These are phyloP conservation scores for Alternaria sp. DNA, from an alignment of 2,329 filamentous ascomycete genomes.

Conservation along the genomic window DNA sequence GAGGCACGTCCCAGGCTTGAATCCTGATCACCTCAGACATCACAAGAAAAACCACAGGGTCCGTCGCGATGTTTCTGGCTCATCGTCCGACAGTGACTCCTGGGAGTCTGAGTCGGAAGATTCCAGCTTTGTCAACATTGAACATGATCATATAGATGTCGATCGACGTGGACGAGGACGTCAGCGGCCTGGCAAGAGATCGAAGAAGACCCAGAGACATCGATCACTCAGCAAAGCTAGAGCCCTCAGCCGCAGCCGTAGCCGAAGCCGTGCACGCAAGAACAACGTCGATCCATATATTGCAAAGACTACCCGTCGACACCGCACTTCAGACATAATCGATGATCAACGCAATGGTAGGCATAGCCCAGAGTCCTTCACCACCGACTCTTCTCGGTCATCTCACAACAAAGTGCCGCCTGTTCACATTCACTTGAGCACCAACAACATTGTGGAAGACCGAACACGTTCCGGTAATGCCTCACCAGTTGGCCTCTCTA, in stretches of 20 bases:
- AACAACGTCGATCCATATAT: conserved; percentile 9
- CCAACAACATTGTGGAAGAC: conserved; percentile 12
- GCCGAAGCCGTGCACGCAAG: conserved; percentile 10
- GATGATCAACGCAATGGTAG: conserved; percentile 25
- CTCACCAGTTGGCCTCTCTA: conserved; percentile 14
- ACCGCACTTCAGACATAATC: conserved; percentile 14
- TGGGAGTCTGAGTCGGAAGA: conserved; percentile 23
- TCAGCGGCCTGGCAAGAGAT: conserved; percentile 14
- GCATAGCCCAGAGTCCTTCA: conserved; percentile 20
- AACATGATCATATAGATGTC: conserved; percentile 24
- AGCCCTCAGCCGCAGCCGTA: conserved; percentile 12
- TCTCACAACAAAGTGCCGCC: conserved; percentile 18
- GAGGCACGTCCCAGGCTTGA: conserved; percentile 10
- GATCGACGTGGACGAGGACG: conserved; percentile 20
- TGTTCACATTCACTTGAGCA: conserved; percentile 30
- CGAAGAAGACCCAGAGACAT: conserved; percentile 14
- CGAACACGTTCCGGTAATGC: conserved; percentile 15
- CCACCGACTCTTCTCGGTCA: conserved; percentile 23
- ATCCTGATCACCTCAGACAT: conserved; percentile 13
- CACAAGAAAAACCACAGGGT: conserved; percentile 24
- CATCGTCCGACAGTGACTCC: conserved; percentile 23
- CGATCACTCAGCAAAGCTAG: conserved; percentile 17
- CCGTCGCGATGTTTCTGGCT: conserved; percentile 7
- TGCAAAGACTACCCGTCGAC: conserved; percentile 16
- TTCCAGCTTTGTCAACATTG: conserved; percentile 23